Base-by-base conservation (phyloP, 495 filamentous ascomycete species). In the Pyronema omphalodes region DNA sequence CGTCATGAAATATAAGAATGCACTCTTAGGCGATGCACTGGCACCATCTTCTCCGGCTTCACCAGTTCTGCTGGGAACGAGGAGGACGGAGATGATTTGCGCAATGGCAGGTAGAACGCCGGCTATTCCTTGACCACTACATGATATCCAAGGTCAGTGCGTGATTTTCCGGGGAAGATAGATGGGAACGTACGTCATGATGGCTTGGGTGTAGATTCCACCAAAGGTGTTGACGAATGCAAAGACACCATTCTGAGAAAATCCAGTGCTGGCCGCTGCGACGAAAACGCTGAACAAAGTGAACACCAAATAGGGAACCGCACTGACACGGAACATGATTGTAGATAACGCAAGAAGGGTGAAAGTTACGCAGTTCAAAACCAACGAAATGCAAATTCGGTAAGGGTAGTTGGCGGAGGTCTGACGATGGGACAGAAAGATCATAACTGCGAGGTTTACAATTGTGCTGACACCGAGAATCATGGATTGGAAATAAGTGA, bases 241-340 rank as follows among this genome's bases (percentile, higher is more conserved):
- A 67, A 95, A 96, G 36, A 88, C 78, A 46, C 93, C 91, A 66
- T 96, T 96, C 69, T 95, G 91, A 64, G 82, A 84, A 52, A 96
- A 71, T 0, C 84, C 93, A 0, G 87, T 78, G 0, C 84, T 87
- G 58, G 82, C 70, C 59, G 86, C 84, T 0, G 86, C 74, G 6
- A 72, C 66, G 51, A 81, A 80, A n/a, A 94, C 88, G 76, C 87
- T 87, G 44, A 77, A 54, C 72, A 98, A 78, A 53, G 93, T 60
- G 57, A 96, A 91, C 8, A 60, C 75, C 55, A 96, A 81, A 67
- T 98, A 96, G 17, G 67, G 67, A 0, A 82, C 70, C 0, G 80
- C 75, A 3, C 77, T 72, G 54, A 72, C 67, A 54, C 76, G 73
- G 64, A 84, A 79, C 18, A 74, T 59, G 19, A 77, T 66, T 0